These are phyloP conservation scores for Candolleomyces aberdarensis DNA, from an alignment of 768 basidiomycete species.

Conservation along the genomic window DNA sequence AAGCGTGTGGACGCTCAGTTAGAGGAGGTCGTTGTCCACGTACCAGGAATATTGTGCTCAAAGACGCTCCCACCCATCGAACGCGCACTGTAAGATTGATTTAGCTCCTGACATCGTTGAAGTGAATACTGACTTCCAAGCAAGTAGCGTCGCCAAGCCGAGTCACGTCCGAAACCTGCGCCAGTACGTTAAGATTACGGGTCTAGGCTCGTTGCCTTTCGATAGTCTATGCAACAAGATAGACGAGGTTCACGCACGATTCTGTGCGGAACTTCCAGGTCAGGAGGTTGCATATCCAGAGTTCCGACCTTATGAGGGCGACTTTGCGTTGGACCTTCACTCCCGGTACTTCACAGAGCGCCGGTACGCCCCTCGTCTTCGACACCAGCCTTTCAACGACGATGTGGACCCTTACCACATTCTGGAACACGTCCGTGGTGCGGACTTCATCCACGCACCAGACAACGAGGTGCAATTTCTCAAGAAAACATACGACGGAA, in stretches of 20 bases:
- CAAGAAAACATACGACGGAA: neutral
- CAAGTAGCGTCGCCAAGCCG: no score
- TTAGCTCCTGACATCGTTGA: no score
- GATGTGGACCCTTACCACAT: neutral
- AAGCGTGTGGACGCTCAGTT: no score
- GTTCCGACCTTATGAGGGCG: neutral
- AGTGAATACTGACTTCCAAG: no score
- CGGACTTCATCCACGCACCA: neutral
- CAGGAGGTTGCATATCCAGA: neutral
- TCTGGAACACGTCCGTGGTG: neutral
- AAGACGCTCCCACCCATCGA: no score
- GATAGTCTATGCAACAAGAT: neutral
- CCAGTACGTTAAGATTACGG: neutral
- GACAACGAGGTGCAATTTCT: neutral
- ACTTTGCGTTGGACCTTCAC: neutral
- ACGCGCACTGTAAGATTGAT: no score
- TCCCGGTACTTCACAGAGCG: neutral
- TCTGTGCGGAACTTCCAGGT: neutral
- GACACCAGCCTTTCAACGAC: neutral
- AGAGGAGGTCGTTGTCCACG: no score
- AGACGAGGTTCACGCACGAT: neutral
- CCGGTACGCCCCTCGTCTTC: neutral
- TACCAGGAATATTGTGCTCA: no score
- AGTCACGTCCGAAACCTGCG: neutral
- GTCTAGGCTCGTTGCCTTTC: neutral